Conservation (phyloP, 768 basidiomycete genomes). For the Polyporus arcularius region DNA sequence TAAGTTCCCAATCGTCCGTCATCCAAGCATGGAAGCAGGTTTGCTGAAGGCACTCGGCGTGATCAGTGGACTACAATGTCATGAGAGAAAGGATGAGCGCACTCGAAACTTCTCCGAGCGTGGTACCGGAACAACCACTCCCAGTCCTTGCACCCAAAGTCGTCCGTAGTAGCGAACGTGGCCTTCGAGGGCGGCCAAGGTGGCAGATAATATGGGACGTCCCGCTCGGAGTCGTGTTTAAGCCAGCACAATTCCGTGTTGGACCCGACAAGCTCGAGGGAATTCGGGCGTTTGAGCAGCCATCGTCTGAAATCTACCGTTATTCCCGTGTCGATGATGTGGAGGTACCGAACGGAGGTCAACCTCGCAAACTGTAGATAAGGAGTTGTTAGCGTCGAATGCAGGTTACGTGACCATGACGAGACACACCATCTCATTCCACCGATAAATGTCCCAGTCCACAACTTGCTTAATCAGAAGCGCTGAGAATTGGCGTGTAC, state of each 20-base stretch:
- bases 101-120: background rate
- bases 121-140: conserved; percentile 18
- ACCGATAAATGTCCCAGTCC: too few species aligned
- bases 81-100: too few species aligned
- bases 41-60: too few species aligned
- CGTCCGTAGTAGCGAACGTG: conserved; percentile 10
- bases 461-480: too few species aligned
- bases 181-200: conserved; percentile 10
- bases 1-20: too few species aligned
- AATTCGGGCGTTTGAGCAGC: conserved; percentile 7
- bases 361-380: background rate
- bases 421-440: too few species aligned
- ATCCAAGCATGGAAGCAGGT: too few species aligned
- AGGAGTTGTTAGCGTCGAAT: too few species aligned
- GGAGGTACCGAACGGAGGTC: background rate
- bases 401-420: too few species aligned
- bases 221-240: conserved; percentile 1
- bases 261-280: conserved; percentile 13
- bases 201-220: background rate
- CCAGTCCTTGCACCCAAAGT: conserved; percentile 20
- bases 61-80: too few species aligned
- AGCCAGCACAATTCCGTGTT: conserved; percentile 4
- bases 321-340: background rate
- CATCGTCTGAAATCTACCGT: background rate
- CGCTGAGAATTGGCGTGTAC: too few species aligned